phyloP scores from a whole-genome alignment of 257 asterid species.

The Solanum piurae region DNA sequence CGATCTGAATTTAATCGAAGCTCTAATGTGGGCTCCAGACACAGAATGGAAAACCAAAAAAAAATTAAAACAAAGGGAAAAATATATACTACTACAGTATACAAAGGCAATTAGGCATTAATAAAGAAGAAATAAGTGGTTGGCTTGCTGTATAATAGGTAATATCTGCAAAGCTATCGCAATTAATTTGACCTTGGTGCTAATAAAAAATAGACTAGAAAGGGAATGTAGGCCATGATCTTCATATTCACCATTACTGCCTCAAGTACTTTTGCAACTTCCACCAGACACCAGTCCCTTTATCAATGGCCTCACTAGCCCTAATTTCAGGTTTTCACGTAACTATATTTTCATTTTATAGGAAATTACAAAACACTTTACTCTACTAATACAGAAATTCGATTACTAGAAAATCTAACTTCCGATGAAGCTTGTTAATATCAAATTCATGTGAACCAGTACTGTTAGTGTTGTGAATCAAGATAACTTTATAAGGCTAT shows the following conservation, averaged over 20 bases:
- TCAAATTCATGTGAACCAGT: too few species aligned
- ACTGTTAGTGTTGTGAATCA: too few species aligned
- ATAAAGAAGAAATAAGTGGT: background rate
- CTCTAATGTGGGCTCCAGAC: too few species aligned
- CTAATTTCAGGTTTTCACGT: too few species aligned
- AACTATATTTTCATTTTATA: too few species aligned
- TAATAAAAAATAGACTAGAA: background rate
- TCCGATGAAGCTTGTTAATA: too few species aligned
- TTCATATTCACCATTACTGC: background rate
- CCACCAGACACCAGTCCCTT: background rate
- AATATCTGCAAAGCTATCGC: background rate
- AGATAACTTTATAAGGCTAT: too few species aligned
- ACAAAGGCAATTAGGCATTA: background rate
- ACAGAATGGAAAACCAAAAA: fast-evolving
- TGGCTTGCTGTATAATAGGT: background rate
- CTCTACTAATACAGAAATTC: too few species aligned
- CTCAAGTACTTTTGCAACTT: background rate
- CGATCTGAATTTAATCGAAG: too few species aligned
- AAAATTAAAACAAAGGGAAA: background rate
- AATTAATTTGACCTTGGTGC: background rate
- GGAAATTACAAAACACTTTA: too few species aligned
- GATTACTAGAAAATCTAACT: too few species aligned
- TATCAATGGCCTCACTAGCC: background rate
- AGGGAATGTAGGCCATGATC: background rate
- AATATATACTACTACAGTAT: background rate